Evolutionary conservation across 257 asterid species (phyloP).

Genomic region (Leptodermis oblonga): DNA sequence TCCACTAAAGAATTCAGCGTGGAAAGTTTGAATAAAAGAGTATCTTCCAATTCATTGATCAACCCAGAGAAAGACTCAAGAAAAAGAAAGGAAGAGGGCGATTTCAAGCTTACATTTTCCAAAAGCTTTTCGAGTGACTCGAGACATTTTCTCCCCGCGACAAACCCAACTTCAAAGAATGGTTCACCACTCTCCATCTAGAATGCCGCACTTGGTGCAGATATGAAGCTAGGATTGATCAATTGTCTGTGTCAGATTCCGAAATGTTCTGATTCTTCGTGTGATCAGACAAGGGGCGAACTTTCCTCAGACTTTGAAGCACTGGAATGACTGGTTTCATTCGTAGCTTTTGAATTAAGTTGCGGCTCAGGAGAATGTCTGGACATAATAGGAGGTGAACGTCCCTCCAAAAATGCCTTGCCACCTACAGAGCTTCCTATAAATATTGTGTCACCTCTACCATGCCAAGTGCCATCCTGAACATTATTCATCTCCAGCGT

Average conservation of each 20-base stretch:
- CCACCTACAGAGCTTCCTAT: constrained; percentile 52
- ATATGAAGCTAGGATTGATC: neutral
- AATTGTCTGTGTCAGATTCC: neutral
- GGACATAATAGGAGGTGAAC: constrained; percentile 37
- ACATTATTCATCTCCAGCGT: constrained; percentile 97
- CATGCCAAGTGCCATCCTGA: constrained; percentile 91
- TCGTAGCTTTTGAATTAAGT: constrained; percentile 25
- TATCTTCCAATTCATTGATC: neutral
- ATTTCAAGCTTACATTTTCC: neutral
- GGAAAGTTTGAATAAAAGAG: neutral
- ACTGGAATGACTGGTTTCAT: constrained; percentile 20
- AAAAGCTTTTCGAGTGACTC: neutral
- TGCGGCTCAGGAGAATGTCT: constrained; percentile 44
- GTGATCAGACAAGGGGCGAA: constrained; percentile 16
- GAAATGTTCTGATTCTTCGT: neutral
- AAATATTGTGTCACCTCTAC: constrained; percentile 90
- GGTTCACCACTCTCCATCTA: neutral
- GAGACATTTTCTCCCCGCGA: neutral
- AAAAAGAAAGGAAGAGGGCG: neutral
- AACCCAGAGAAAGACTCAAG: neutral
- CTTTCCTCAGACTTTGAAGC: constrained; percentile 12
- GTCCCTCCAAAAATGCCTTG: constrained; percentile 32
- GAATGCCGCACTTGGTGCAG: neutral
- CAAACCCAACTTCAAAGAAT: constrained; percentile 1
- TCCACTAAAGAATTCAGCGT: neutral